Evolutionary conservation across 495 filamentous ascomycete genomes (phyloP).

Genomic region (Xylaria grammica): DNA sequence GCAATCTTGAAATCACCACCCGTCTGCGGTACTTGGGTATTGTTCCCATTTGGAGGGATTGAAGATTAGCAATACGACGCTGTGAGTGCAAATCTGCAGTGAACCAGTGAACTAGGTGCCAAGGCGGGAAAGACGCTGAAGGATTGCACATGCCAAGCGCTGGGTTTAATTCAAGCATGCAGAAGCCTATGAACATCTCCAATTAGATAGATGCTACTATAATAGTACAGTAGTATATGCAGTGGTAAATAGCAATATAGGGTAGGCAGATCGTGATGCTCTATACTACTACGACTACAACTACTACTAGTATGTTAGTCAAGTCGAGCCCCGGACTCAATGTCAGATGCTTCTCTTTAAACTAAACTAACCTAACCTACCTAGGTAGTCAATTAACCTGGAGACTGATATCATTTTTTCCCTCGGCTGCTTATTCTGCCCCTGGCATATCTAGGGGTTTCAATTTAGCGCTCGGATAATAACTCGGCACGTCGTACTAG

Average conservation of each 20-base stretch:
- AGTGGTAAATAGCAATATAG: too few species aligned
- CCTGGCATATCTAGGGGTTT: constrained; percentile 5
- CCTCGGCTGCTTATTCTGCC: not conserved
- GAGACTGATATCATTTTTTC: constrained; percentile 3
- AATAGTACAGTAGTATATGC: not conserved
- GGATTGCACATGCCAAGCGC: constrained; percentile 21
- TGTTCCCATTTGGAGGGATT: constrained; percentile 14
- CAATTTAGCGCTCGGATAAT: constrained; percentile 21
- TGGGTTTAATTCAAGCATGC: constrained; percentile 5
- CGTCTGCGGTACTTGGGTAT: constrained; percentile 9
- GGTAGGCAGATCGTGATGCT: too few species aligned
- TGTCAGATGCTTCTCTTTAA: not conserved
- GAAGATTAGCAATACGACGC: constrained; percentile 13
- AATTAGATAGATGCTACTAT: not conserved
- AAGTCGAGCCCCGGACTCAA: not conserved
- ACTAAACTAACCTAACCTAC: not conserved
- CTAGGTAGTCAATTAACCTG: not conserved
- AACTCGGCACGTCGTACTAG: not conserved
- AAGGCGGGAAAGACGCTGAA: constrained; percentile 14
- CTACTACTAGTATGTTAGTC: too few species aligned
- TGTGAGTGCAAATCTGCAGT: constrained; percentile 1
- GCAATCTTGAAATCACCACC: not conserved
- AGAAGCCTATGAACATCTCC: not conserved
- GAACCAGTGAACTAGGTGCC: constrained; percentile 6
- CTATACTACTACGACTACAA: too few species aligned